phyloP scores from a whole-genome alignment of 495 filamentous ascomycete genomes.

The Articulospora tetracladia region DNA sequence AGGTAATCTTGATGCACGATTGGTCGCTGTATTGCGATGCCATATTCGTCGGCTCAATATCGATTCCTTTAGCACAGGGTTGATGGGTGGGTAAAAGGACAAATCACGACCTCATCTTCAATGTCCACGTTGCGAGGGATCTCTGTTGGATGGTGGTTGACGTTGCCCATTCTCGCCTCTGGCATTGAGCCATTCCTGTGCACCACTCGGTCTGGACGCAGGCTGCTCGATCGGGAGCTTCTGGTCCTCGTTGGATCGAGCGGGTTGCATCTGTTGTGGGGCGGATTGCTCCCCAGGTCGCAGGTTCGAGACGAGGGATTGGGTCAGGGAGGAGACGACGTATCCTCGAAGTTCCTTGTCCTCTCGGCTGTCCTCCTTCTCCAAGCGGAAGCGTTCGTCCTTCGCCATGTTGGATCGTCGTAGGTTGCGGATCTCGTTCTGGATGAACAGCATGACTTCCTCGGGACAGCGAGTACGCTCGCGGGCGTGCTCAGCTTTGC shows the following conservation, averaged over 20 bases:
- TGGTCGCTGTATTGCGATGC: background rate
- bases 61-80: background rate
- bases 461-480: constrained; percentile 75
- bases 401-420: constrained; percentile 76
- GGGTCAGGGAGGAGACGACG: constrained; percentile 68
- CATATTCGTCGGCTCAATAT: constrained; percentile 3
- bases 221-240: constrained; percentile 50
- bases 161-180: constrained; percentile 48
- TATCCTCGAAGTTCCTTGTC: constrained; percentile 77
- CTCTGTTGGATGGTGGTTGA: constrained; percentile 14
- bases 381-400: constrained; percentile 71
- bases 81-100: background rate
- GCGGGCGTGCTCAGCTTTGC: constrained; percentile 68
- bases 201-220: constrained; percentile 54
- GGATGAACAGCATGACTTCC: constrained; percentile 82
- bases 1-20: constrained; percentile 9
- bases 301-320: constrained; percentile 35
- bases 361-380: constrained; percentile 87
- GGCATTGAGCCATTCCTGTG: constrained; percentile 59
- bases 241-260: constrained; percentile 16
- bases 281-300: constrained; percentile 18
- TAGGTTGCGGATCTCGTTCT: constrained; percentile 81
- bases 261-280: background rate
- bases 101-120: constrained; percentile 12
- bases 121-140: constrained; percentile 22